Evolutionary conservation across 257 asterid genomes (phyloP).

Genomic region (Capsicum baccatum): DNA sequence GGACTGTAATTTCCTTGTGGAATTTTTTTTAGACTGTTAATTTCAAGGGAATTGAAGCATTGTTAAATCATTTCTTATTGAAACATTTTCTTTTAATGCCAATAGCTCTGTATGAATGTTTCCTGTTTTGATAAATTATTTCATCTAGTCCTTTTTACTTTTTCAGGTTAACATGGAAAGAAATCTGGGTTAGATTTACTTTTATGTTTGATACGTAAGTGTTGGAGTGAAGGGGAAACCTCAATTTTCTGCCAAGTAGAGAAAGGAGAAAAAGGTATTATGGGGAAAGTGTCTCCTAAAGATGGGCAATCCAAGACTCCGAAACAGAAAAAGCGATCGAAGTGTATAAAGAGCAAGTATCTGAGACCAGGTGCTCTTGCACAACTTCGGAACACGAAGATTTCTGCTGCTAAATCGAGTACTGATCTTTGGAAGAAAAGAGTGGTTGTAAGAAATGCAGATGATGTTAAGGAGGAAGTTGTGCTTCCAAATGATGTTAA

Average conservation of each 20-base stretch:
- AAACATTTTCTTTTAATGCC: neutral
- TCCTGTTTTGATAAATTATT: neutral
- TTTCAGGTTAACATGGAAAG: slow-evolving; percentile 17
- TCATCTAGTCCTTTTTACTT: neutral
- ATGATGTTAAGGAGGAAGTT: slow-evolving; percentile 38
- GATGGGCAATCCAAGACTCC: slow-evolving; percentile 54
- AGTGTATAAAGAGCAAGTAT: slow-evolving; percentile 57
- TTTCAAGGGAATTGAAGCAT: neutral
- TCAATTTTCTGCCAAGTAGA: neutral
- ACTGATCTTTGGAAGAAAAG: slow-evolving; percentile 82
- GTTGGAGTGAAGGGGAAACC: neutral
- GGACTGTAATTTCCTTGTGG: neutral
- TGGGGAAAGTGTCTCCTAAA: slow-evolving; percentile 75
- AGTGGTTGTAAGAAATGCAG: slow-evolving; percentile 53
- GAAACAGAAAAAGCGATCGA: slow-evolving; percentile 59
- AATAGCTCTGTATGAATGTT: neutral
- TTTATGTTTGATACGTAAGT: neutral
- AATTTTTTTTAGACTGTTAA: neutral
- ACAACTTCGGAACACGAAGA: slow-evolving; percentile 75
- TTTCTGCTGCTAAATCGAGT: slow-evolving; percentile 70
- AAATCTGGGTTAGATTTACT: neutral
- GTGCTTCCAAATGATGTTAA: slow-evolving; percentile 37
- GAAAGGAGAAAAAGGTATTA: slow-evolving; percentile 27
- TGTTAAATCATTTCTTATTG: neutral
- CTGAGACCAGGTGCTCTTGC: slow-evolving; percentile 93